These are phyloP conservation scores for Spathaspora passalidarum DNA, from an alignment of 805 yeast species.

Conservation along the genomic window DNA sequence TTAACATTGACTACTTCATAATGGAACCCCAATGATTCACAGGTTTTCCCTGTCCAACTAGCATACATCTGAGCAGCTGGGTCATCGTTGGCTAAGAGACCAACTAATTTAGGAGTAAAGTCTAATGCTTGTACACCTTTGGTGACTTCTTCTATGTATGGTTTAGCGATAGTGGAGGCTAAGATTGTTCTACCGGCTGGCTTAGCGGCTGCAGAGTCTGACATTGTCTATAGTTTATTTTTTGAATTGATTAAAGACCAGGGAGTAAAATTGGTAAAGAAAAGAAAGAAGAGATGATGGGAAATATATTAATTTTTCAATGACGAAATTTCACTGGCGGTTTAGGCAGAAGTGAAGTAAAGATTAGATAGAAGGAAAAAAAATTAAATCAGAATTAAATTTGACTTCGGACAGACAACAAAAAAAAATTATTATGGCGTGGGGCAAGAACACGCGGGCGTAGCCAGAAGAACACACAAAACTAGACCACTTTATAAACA, in stretches of 20 bases:
- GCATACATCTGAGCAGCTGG: slow-evolving; percentile 97
- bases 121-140: slow-evolving; percentile 50
- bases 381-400: neutral
- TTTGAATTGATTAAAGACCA: neutral
- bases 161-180: slow-evolving; percentile 85
- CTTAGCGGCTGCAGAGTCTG: slow-evolving; percentile 10
- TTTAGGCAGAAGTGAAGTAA: no score
- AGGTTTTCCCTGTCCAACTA: slow-evolving; percentile 90
- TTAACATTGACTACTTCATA: slow-evolving; percentile 73
- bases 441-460: neutral
- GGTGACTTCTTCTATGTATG: slow-evolving; percentile 70
- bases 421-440: no score
- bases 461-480: no score
- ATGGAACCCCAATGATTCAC: slow-evolving; percentile 78
- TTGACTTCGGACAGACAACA: neutral
- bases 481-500: no score
- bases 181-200: slow-evolving; percentile 77
- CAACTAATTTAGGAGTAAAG: slow-evolving; percentile 76
- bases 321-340: neutral
- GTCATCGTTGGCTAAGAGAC: slow-evolving; percentile 86
- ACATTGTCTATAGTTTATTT: neutral
- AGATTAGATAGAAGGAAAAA: neutral
- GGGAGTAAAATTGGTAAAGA: neutral
- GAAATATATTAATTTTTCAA: neutral
- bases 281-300: neutral